A percentile compares a stretch with the other conserved stretches of the same genome.
These are phyloP conservation scores for Drechslerella stenobrocha DNA, from an alignment of 2,329 filamentous ascomycete species.

Conservation along the genomic window DNA sequence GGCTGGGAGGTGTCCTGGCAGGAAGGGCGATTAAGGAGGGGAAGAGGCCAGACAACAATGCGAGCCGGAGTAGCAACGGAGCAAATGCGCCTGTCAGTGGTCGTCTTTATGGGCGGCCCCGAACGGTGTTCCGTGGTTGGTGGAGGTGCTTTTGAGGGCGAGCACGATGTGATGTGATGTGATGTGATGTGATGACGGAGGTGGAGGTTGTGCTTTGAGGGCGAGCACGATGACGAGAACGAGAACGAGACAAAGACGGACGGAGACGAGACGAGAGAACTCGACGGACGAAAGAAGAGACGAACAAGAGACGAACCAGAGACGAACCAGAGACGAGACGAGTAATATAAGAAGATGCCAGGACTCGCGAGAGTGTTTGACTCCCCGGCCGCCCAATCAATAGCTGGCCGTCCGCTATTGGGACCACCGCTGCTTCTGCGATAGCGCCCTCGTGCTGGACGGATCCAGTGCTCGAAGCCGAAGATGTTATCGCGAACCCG, in stretches of 20 bases:
- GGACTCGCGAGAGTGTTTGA: not conserved
- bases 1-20: not conserved
- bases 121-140: too few species aligned
- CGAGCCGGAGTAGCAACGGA: not conserved
- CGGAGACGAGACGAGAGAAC: too few species aligned
- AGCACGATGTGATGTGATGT: too few species aligned
- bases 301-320: too few species aligned
- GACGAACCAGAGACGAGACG: too few species aligned
- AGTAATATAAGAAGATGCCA: not conserved
- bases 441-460: constrained; percentile 4
- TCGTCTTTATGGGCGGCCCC: too few species aligned
- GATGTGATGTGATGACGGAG: too few species aligned
- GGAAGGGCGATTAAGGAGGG: not conserved
- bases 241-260: too few species aligned
- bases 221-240: too few species aligned
- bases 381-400: constrained; percentile 5
- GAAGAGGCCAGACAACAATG: not conserved
- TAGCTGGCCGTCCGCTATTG: constrained; percentile 3
- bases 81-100: not conserved
- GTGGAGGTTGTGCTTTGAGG: too few species aligned
- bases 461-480: constrained; percentile 5
- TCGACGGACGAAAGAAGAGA: too few species aligned
- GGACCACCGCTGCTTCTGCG: not conserved
- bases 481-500: constrained; percentile 1
- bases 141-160: too few species aligned